phyloP scores from a whole-genome alignment of 1,284 basidiomycete genomes.

The Ustilago vetiveriae region DNA sequence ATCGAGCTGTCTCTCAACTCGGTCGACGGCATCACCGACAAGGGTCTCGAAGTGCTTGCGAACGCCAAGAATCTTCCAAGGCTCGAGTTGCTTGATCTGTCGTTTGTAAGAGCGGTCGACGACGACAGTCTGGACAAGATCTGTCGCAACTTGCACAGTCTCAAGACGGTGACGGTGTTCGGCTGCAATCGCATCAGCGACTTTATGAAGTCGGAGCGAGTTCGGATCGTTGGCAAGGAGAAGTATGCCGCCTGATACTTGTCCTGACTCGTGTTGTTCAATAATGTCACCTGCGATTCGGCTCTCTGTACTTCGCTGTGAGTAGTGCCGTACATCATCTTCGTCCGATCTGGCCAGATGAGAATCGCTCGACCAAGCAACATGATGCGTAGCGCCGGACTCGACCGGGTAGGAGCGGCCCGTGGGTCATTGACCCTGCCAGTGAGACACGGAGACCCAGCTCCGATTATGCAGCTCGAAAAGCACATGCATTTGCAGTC shows the following conservation, averaged over 20 bases:
- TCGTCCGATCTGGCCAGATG: no score
- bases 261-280: no score
- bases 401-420: slow-evolving; percentile 13
- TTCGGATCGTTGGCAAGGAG: slow-evolving; percentile 61
- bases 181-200: slow-evolving; percentile 65
- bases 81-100: slow-evolving; percentile 78
- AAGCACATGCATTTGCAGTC: neutral
- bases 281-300: no score
- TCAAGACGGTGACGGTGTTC: slow-evolving; percentile 64
- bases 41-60: slow-evolving; percentile 72
- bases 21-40: slow-evolving; percentile 75
- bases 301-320: no score
- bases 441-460: slow-evolving; percentile 11
- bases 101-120: slow-evolving; percentile 86
- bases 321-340: no score
- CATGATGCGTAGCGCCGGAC: no score
- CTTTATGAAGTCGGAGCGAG: slow-evolving; percentile 43
- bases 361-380: no score
- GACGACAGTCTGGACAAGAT: slow-evolving; percentile 82
- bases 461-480: slow-evolving; percentile 6
- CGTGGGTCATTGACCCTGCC: neutral
- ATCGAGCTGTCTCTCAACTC: slow-evolving; percentile 78
- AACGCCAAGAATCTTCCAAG: slow-evolving; percentile 42
- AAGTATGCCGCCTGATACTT: slow-evolving; percentile 33
- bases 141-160: slow-evolving; percentile 66